A percentile compares a stretch with the other conserved stretches of the same genome.
Evolutionary conservation across 2,329 filamentous ascomycete species (phyloP).

Genomic region (Cordyceps javanica): DNA sequence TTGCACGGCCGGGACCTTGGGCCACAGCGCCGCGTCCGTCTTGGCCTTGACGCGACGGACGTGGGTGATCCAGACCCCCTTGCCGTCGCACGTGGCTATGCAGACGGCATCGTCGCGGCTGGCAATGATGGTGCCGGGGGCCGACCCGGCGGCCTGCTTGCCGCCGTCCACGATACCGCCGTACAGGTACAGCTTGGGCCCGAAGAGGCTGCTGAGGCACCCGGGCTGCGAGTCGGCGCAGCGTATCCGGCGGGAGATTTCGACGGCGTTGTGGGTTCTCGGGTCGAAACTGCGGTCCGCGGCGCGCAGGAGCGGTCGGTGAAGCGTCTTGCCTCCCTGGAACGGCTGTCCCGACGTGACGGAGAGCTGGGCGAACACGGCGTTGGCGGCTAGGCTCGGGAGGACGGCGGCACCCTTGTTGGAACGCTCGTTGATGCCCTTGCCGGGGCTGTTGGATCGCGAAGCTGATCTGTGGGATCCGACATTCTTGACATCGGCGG

Average conservation of each 20-base stretch:
- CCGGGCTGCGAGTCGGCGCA: constrained; percentile 36
- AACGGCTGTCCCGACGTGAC: constrained; percentile 30
- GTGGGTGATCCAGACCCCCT: constrained; percentile 36
- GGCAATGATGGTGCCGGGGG: constrained; percentile 26
- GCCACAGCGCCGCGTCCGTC: constrained; percentile 32
- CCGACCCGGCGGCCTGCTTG: constrained; percentile 2
- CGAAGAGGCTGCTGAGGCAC: constrained; percentile 31
- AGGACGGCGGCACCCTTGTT: constrained; percentile 13
- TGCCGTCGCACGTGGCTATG: constrained; percentile 31
- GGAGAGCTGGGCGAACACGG: constrained; percentile 23
- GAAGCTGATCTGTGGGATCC: not conserved
- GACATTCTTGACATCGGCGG: constrained; percentile 15
- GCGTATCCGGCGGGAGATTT: constrained; percentile 37
- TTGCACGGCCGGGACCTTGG: constrained; percentile 32
- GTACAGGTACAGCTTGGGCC: constrained; percentile 32
- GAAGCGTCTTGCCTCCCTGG: constrained; percentile 30
- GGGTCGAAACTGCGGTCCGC: constrained; percentile 31
- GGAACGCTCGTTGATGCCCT: not conserved
- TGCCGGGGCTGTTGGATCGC: constrained; percentile 6
- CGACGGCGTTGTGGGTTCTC: constrained; percentile 26
- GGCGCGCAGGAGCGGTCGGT: constrained; percentile 33
- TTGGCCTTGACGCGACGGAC: constrained; percentile 32
- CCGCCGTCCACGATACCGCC: constrained; percentile 33
- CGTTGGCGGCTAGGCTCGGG: constrained; percentile 21
- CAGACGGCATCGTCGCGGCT: constrained; percentile 31